Conservation (phyloP, 2,329 filamentous ascomycete species). For the Lasiodiplodia citricola region DNA sequence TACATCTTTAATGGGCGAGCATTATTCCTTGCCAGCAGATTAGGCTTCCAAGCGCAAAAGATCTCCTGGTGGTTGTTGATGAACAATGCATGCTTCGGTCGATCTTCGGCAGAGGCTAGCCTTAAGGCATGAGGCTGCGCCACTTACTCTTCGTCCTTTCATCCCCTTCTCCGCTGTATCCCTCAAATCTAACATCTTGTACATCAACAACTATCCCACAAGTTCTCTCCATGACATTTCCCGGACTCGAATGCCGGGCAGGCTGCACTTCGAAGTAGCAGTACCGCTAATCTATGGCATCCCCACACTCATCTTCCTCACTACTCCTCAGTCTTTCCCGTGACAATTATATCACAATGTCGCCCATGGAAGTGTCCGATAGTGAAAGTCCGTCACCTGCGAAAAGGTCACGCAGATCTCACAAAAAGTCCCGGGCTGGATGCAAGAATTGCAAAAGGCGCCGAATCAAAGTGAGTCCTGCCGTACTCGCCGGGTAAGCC, state of each 20-base stretch:
- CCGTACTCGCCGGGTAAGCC: neutral
- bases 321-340: no score
- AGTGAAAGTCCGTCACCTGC: neutral
- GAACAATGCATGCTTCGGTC: no score
- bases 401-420: neutral
- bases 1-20: no score
- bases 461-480: conserved; percentile 16
- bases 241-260: neutral
- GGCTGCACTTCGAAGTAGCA: neutral
- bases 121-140: neutral
- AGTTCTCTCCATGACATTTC: neutral
- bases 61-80: no score
- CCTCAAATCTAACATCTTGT: neutral
- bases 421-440: conserved; percentile 14
- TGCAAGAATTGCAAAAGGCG: conserved; percentile 24
- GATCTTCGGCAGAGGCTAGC: neutral
- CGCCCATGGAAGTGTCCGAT: neutral
- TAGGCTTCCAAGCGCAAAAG: no score
- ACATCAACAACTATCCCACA: neutral
- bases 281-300: neutral
- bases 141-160: neutral
- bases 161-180: neutral
- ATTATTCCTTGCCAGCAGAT: no score
- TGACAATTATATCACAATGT: neutral
- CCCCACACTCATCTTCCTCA: neutral